Evolutionary conservation across 352 stramenopile species (phyloP), one percentile per base, ranked within the genome.

Genomic region (Phytophthora colocasiae): DNA sequence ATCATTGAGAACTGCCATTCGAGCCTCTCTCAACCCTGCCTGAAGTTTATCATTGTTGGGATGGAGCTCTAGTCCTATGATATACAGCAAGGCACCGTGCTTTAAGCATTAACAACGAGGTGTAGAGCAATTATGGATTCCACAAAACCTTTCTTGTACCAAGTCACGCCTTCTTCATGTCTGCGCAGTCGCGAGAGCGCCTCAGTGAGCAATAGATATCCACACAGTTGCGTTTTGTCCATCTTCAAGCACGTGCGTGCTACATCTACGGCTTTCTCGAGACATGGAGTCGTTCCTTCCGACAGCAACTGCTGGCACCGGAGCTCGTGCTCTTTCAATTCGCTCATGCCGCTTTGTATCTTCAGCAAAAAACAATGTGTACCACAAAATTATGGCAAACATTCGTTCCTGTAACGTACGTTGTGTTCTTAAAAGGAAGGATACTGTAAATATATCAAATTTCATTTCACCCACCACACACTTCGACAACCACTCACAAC

Each of bases 1-100:
- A 44, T 72, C 53, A 46, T 86, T 73, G 0, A 92, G 49, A 19
- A 92, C 85, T 27, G 69, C 73, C 24, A 93, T 63, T 38, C 85
- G 79, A 51, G 85, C 81, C 29, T 66, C 59, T 58, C 75, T 81
- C n/a, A 93, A 66, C 26, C 65, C 64, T 0, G 26, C 49, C 45
- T 82, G 65, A 10, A 93, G 71, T 59, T 84, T 65, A 12, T 40
- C 48, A 49, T 78, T 70, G 6, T 53, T 62, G 19, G 80, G 75
- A 51, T 89, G 52, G 15, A 76, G 15, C 47, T 65, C 66, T 51
- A 93, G 52, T n/a, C 83, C 82, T 91, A 41, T 50, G 14, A 5
- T 14, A 17, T 11, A 58, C 41, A 41, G n/a, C 48, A 43, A 24
- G 6, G 17, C 17, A 55, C 14, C 8, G 0, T 14, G 8, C 12